Evolutionary conservation across 345 rosid species (phyloP), one percentile per base, ranked within the genome.

Genomic region (Euclidium syriacum): DNA sequence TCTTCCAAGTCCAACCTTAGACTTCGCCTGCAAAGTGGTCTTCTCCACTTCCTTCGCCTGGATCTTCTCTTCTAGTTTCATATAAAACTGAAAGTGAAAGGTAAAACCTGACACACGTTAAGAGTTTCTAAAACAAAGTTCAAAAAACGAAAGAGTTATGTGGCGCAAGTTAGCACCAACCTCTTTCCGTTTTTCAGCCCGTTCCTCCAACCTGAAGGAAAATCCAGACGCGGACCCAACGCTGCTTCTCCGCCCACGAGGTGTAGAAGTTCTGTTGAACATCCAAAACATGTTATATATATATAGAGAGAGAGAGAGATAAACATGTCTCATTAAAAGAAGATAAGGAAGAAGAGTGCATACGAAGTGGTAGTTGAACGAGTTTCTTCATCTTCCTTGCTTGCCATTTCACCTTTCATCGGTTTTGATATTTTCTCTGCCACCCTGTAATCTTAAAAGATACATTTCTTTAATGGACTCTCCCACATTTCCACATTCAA

Each of bases 101-200:
- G 14, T 7, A 5, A 64, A 24, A 14, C 51, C 23, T 12, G 46
- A 60, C 24, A 33, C 30, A 41, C 12, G 34, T 40, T 57, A 30
- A 27, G 57, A 53, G 52, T 17, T 32, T 30, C 4, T 12, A 72
- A 10, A 39, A 32, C 29, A 6, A 23, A 5, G 18, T 36, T 3
- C n/a, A n/a, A n/a, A 16, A 1, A 62, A 26, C 10, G 29, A 34
- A 34, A 26, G 49, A 10, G 10, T 29, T 53, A 23, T 6, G 12
- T 36, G 35, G 54, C 6, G 55, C 2, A 49, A n/a, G n/a, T 30
- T 10, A 30, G 52, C 6, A 68, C 3, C 5, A 65, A 94, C 97
- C 99, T 90, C 97, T 72, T 78, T 94, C 53, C 99, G 74, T 76
- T 81, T 90, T 69, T 90, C 99, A 72, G 97, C 99, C 6, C 97